Base-by-base conservation (phyloP, 306 rosid species). In the Spatholobus suberectus region DNA sequence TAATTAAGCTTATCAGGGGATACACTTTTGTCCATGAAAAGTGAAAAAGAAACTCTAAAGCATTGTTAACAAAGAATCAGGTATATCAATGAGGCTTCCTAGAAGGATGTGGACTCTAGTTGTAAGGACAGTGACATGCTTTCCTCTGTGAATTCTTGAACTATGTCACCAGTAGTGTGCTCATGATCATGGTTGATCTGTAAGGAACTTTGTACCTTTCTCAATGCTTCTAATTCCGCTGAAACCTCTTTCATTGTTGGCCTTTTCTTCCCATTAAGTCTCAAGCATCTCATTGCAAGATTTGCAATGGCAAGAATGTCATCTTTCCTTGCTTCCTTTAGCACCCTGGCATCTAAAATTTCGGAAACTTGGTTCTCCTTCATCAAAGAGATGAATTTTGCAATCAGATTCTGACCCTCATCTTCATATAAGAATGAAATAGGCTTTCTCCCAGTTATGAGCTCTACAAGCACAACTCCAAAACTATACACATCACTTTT, bases 221-320 rank as follows among this genome's bases (percentile, higher is more conserved):
- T 84, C 73, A 84, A 17, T 63, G 89, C 82, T 63, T 88, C 96
- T 59, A 92, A 37, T 78, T 90, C 91, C 9, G 71, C 26, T 12
- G 86, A 79, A 37, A 90, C 91, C 65, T 87, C 88, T 70, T 78
- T 88, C 92, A 92, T 90, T 20, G 90, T 82, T 38, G 96, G 96
- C 55, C 94, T 87, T 70, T 85, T 87, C 76, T 55, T 87, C 83
- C 90, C 81, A 62, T 67, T 88, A 49, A 88, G 80, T 66, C 87
- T 88, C 87, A 92, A 82, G 59, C 93, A 90, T 75, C 89, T 88
- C 47, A 44, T 38, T 18, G 93, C 88, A 35, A 91, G 93, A 68
- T 77, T 86, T 0, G 87, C 90, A 79, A 88, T 77, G 20, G 76
- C 38, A n/a, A 44, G 79, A 55, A 88, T 46, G 13, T 59, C 84